Percentiles rank a stretch among this genome's conserved stretches.
These are phyloP conservation scores for Suhomyces coccinellae DNA, from an alignment of 1,139 yeast species.

Conservation along the genomic window DNA sequence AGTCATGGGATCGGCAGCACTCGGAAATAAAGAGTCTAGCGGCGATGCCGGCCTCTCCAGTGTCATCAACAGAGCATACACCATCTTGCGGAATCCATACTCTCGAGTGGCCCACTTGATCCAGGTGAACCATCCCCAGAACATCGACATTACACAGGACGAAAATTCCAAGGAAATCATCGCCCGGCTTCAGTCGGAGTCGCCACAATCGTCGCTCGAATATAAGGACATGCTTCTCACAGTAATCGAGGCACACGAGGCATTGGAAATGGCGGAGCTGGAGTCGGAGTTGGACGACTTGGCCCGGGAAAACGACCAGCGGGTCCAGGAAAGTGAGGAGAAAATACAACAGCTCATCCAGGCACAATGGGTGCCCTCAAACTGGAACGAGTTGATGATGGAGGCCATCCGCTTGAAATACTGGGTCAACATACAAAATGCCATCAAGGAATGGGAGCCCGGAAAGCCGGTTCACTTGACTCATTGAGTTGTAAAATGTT, in stretches of 20 bases:
- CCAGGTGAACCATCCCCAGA: conserved; percentile 37
- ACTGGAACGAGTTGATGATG: conserved; percentile 59
- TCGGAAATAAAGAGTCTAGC: conserved; percentile 14
- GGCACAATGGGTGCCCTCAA: conserved; percentile 32
- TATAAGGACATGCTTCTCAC: conserved; percentile 67
- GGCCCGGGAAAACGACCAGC: conserved; percentile 52
- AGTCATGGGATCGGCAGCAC: conserved; percentile 31
- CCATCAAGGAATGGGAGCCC: conserved; percentile 76
- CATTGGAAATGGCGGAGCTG: conserved; percentile 60
- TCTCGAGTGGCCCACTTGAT: conserved; percentile 50
- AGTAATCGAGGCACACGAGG: conserved; percentile 80
- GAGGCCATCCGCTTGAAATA: conserved; percentile 76
- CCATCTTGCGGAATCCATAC: conserved; percentile 68
- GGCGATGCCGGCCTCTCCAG: conserved; percentile 42
- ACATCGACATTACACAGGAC: conserved; percentile 43
- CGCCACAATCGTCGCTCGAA: conserved; percentile 32
- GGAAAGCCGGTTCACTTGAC: conserved; percentile 66
- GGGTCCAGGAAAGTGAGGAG: conserved; percentile 47
- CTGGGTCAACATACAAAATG: conserved; percentile 77
- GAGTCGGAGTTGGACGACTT: conserved; percentile 58
- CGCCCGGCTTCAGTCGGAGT: conserved; percentile 31
- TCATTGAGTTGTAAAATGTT: conserved; percentile 35
- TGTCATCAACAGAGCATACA: conserved; percentile 71
- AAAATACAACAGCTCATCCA: conserved; percentile 30
- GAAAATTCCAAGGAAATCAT: conserved; percentile 40